Base-by-base conservation (phyloP, 2,329 filamentous ascomycete genomes). In the Fusarium stilboides region DNA sequence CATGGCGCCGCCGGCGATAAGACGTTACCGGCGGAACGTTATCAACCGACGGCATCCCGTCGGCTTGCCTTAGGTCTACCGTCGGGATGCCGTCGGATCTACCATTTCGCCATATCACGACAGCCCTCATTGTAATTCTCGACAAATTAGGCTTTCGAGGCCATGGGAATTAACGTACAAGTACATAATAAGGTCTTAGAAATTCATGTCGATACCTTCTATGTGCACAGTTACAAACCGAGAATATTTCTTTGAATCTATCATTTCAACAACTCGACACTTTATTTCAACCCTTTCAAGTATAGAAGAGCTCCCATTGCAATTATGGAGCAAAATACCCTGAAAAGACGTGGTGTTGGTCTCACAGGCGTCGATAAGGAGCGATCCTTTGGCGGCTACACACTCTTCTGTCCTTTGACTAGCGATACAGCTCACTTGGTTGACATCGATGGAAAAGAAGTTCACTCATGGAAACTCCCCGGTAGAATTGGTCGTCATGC, bases 281-380 rank as follows among this genome's bases (percentile, higher is more conserved):
- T 13, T 12, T 12, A 5, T 13, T 13, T 1, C 9, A 31, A 12
- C 3, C 8, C 15, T 13, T n/a, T 17, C 8, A 28, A n/a, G 4
- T 1, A 5, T 12, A n/a, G 1, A 7, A 24, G 20, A 31, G 3
- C 3, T 14, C 8, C 4, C 5, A 9, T 6, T n/a, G n/a, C n/a
- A n/a, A n/a, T n/a, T 12, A 74, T 74, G 75, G 76, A 77, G 45
- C 75, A 77, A 64, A 77, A 77, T 40, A 76, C 76, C 0, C 51
- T 77, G 8, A 77, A 77, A 39, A 57, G 76, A 54, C 62, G 76
- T 34, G 72, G 72, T 4, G 67, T 75, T 19, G 74, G 76, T 22
- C 65, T 77, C 8, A 77, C 65, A 4, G 76, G 76, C 1, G 72
- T 75, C 6, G 75, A 77, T 46, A 74, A 71, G 33, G 24, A 65